Evolutionary conservation across 352 stramenopile genomes (phyloP).

Genomic region (Phytophthora fragariae): DNA sequence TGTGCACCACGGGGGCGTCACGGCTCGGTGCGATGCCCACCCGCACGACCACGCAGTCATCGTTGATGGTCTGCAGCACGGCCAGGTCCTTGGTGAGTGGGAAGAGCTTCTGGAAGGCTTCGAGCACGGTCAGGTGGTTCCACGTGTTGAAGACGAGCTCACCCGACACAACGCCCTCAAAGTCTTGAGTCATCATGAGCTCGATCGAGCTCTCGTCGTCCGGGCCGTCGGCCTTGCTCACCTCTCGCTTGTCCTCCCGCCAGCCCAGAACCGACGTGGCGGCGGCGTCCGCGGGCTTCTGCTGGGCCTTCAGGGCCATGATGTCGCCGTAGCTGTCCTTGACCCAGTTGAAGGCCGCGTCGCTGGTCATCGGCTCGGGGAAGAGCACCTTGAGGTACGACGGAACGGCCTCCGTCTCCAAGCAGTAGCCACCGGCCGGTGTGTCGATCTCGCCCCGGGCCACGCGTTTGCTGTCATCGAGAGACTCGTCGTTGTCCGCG

Average conservation of each 20-base stretch:
- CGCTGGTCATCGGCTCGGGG: slow-evolving; percentile 42
- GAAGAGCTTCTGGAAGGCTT: slow-evolving; percentile 45
- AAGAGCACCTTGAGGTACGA: slow-evolving; percentile 52
- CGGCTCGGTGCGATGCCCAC: slow-evolving; percentile 37
- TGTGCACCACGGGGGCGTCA: slow-evolving; percentile 48
- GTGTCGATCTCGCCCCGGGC: slow-evolving; percentile 24
- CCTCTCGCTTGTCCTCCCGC: slow-evolving; percentile 41
- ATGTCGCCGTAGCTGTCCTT: slow-evolving; percentile 59
- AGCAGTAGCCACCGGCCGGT: slow-evolving; percentile 41
- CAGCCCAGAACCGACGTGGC: slow-evolving; percentile 39
- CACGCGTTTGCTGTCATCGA: slow-evolving; percentile 16
- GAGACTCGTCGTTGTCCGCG: slow-evolving; percentile 19
- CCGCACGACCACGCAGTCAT: slow-evolving; percentile 52
- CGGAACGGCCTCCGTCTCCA: slow-evolving; percentile 49
- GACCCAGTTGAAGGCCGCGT: slow-evolving; percentile 55
- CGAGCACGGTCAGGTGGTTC: slow-evolving; percentile 44
- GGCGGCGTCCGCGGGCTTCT: slow-evolving; percentile 16
- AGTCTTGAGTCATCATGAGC: slow-evolving; percentile 47
- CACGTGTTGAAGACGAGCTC: slow-evolving; percentile 57
- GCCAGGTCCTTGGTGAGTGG: slow-evolving; percentile 49
- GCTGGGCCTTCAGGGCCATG: slow-evolving; percentile 45
- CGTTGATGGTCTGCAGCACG: slow-evolving; percentile 53
- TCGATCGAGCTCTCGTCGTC: slow-evolving; percentile 31
- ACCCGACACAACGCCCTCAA: slow-evolving; percentile 38
- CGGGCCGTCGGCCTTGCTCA: slow-evolving; percentile 14